These are phyloP conservation scores for Choanephora cucurbitarum DNA, from an alignment of 371 early-diverging fungal genomes.

Conservation along the genomic window DNA sequence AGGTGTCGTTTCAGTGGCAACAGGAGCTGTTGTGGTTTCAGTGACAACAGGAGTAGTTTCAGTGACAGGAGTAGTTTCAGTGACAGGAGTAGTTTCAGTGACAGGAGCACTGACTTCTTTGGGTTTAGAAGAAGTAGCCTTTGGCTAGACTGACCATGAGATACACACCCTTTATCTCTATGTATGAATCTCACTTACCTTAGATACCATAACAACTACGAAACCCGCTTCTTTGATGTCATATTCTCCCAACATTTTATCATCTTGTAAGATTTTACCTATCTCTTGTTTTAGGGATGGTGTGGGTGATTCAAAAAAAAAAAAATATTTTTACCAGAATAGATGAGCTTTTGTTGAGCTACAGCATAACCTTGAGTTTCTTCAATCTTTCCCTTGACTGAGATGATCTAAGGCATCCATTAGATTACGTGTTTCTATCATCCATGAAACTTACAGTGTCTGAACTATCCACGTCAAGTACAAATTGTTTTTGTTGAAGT, in stretches of 20 bases:
- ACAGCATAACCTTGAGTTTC: slow-evolving; percentile 69
- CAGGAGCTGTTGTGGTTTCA: slow-evolving; percentile 19
- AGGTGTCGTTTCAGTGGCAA: slow-evolving; percentile 25
- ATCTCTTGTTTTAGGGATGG: slow-evolving; percentile 4
- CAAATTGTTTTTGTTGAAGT: slow-evolving; percentile 80
- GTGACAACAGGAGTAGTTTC: not conserved
- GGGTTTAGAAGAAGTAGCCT: slow-evolving; percentile 43
- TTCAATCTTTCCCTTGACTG: slow-evolving; percentile 81
- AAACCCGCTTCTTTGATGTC: slow-evolving; percentile 91
- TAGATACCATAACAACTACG: slow-evolving; percentile 92
- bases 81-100: slow-evolving; percentile 22
- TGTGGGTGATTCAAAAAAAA: not conserved
- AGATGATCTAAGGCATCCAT: slow-evolving; percentile 48
- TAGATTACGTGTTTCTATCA: not conserved
- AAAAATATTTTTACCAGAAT: slow-evolving; percentile 56
- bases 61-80: slow-evolving; percentile 26
- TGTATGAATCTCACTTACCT: slow-evolving; percentile 54
- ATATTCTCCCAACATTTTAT: slow-evolving; percentile 72
- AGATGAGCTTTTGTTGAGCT: slow-evolving; percentile 85
- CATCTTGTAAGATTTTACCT: slow-evolving; percentile 92
- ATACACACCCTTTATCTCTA: not conserved
- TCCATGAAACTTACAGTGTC: slow-evolving; percentile 55
- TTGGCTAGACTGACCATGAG: slow-evolving; percentile 42
- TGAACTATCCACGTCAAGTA: slow-evolving; percentile 77
- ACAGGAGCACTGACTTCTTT: slow-evolving; percentile 20